Conservation (phyloP, 2,329 filamentous ascomycete genomes). For the Colletotrichum phormii region DNA sequence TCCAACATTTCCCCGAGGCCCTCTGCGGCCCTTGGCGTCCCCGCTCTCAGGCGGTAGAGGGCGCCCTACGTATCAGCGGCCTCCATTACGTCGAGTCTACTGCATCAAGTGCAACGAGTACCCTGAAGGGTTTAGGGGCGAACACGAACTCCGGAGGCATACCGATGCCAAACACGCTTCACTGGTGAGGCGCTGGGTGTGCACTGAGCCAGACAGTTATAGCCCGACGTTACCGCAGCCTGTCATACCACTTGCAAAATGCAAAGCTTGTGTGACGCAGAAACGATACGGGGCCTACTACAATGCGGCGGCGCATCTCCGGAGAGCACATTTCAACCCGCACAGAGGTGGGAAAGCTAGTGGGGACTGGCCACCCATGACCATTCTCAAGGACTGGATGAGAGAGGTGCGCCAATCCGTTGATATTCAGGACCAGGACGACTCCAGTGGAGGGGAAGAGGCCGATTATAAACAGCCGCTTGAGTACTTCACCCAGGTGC, state of each 20-base stretch:
- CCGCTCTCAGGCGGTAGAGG: constrained; percentile 54
- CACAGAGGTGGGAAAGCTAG: constrained; percentile 67
- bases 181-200: constrained; percentile 67
- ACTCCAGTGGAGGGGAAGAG: constrained; percentile 65
- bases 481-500: constrained; percentile 28
- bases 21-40: constrained; percentile 54
- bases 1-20: constrained; percentile 52
- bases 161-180: constrained; percentile 68
- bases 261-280: constrained; percentile 67
- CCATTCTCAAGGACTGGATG: constrained; percentile 70
- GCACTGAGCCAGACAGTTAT: constrained; percentile 60
- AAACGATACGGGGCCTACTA: constrained; percentile 71
- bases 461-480: constrained; percentile 30
- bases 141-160: constrained; percentile 85
- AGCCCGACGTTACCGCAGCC: constrained; percentile 56
- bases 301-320: constrained; percentile 68
- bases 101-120: constrained; percentile 85
- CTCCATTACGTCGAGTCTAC: constrained; percentile 76
- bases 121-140: constrained; percentile 88
- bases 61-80: constrained; percentile 61
- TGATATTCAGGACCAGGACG: constrained; percentile 58
- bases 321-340: constrained; percentile 68
- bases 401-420: constrained; percentile 65
- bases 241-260: constrained; percentile 63
- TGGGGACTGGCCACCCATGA: constrained; percentile 70